phyloP scores from a whole-genome alignment of 495 filamentous ascomycete species.

The Pseudoneurospora amorphoporcata region DNA sequence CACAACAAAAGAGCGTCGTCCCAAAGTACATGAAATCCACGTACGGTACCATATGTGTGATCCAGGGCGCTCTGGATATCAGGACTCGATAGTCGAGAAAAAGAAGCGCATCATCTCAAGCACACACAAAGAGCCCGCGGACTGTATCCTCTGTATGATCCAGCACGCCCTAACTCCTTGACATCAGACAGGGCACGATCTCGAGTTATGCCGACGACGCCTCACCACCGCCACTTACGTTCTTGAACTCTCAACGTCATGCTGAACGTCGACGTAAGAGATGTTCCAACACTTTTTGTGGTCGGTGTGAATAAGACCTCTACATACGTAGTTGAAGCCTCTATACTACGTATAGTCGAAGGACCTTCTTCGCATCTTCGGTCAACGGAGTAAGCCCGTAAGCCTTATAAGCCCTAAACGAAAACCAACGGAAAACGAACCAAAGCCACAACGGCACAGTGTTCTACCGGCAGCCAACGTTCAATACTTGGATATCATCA shows the following conservation, averaged over 20 bases:
- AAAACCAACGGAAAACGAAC: background rate
- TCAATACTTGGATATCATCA: background rate
- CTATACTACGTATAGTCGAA: background rate
- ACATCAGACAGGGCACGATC: background rate
- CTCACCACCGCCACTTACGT: background rate
- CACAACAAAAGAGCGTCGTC: background rate
- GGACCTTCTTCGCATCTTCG: background rate
- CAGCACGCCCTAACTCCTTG: background rate
- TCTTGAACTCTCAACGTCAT: background rate
- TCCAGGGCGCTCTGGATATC: background rate
- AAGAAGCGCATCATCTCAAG: too few species aligned
- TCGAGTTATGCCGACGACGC: background rate
- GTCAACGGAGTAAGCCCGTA: background rate
- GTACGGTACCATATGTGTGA: background rate
- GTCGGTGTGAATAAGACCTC: too few species aligned
- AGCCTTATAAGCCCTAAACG: background rate
- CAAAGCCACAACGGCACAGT: background rate
- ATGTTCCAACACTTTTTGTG: background rate
- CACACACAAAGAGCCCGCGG: too few species aligned
- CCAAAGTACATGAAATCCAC: background rate
- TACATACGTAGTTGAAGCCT: too few species aligned
- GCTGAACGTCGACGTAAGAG: background rate
- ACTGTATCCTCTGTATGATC: background rate
- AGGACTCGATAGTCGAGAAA: too few species aligned
- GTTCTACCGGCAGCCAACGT: background rate